These are phyloP conservation scores for Grosmannia serpens DNA, from an alignment of 2,329 filamentous ascomycete genomes.

Conservation along the genomic window DNA sequence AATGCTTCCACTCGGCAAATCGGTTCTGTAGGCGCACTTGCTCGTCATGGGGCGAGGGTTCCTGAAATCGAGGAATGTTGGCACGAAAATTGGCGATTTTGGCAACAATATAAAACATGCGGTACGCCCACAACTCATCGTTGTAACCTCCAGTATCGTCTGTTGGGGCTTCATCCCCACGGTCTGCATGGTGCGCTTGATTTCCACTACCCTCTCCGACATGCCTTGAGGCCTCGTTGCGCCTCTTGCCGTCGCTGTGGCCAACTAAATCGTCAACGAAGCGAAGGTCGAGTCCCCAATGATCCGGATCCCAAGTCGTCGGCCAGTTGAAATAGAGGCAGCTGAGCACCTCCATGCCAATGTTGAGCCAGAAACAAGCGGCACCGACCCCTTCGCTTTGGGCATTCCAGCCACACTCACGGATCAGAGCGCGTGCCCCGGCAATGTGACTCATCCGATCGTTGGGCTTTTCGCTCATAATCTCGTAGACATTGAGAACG, in stretches of 20 bases:
- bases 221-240: neutral
- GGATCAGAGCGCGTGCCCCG: constrained; percentile 73
- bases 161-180: neutral
- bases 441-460: constrained; percentile 85
- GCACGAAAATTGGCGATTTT: constrained; percentile 80
- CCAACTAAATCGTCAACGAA: constrained; percentile 27
- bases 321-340: constrained; percentile 83
- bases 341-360: constrained; percentile 79
- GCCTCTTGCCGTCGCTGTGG: neutral
- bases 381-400: constrained; percentile 66
- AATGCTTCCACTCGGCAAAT: constrained; percentile 62
- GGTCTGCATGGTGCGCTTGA: neutral
- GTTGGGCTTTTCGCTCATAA: constrained; percentile 71
- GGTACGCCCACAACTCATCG: constrained; percentile 79
- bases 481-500: constrained; percentile 83
- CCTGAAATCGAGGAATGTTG: constrained; percentile 49
- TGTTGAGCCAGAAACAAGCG: constrained; percentile 90
- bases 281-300: constrained; percentile 77
- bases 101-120: constrained; percentile 78
- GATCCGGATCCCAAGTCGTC: constrained; percentile 78
- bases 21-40: constrained; percentile 52
- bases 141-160: constrained; percentile 28
- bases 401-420: constrained; percentile 83
- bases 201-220: neutral
- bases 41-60: constrained; percentile 48